phyloP scores from a whole-genome alignment of 768 basidiomycete species.

The Leccinum variicolor region DNA sequence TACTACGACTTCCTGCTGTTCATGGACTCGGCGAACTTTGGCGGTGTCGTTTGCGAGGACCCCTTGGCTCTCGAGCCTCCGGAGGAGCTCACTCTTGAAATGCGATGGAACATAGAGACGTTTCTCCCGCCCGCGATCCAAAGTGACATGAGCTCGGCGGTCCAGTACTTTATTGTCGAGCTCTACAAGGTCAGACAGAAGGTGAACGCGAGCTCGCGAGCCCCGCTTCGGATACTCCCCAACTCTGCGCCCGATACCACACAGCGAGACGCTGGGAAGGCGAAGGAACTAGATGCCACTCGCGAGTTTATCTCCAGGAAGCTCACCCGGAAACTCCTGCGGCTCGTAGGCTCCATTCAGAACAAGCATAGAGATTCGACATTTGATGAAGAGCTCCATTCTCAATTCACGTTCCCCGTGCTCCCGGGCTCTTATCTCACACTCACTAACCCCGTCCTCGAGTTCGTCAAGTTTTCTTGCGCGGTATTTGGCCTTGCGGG shows the following conservation, averaged over 20 bases:
- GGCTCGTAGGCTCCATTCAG: slow-evolving; percentile 59
- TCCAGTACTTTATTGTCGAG: slow-evolving; percentile 84
- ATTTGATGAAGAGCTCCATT: slow-evolving; percentile 49
- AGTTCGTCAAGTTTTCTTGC: slow-evolving; percentile 85
- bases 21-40: slow-evolving; percentile 94
- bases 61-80: slow-evolving; percentile 67
- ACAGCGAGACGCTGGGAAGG: slow-evolving; percentile 64
- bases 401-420: slow-evolving; percentile 74
- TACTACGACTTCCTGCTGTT: slow-evolving; percentile 94
- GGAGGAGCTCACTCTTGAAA: slow-evolving; percentile 67
- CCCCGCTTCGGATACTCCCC: slow-evolving; percentile 70
- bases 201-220: slow-evolving; percentile 54
- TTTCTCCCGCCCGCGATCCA: slow-evolving; percentile 88
- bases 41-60: slow-evolving; percentile 83
- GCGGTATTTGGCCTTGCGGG: slow-evolving; percentile 76
- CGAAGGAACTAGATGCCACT: slow-evolving; percentile 63
- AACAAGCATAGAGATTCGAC: slow-evolving; percentile 59
- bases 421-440: slow-evolving; percentile 85
- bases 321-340: slow-evolving; percentile 78
- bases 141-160: slow-evolving; percentile 62
- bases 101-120: slow-evolving; percentile 89
- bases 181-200: slow-evolving; percentile 74
- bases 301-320: slow-evolving; percentile 75
- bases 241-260: slow-evolving; percentile 61
- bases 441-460: slow-evolving; percentile 76